Base-by-base conservation (phyloP, 1,284 basidiomycete species). In the Chalciporus piperatoides region DNA sequence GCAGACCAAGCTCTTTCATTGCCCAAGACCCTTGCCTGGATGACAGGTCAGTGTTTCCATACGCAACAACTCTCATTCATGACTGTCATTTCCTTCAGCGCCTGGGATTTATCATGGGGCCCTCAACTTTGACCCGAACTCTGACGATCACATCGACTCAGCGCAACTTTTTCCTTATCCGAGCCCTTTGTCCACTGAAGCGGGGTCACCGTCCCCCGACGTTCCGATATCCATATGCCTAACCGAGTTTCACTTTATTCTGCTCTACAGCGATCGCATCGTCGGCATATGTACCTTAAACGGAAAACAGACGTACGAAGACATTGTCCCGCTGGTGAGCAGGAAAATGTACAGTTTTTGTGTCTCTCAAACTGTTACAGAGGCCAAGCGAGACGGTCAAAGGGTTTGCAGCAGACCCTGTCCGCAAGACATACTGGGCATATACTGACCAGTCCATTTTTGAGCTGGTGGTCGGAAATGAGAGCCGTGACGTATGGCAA, bases 401-500 rank as follows among this genome's bases (percentile, higher is more conserved):
- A 21, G 90, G 86, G 0, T 71, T 97, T 19, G 80, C 84, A 4
- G 78, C 86, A 6, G 97, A 99, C 68, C 85, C 90, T 7, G 81
- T 91, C 4, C 83, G 90, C 7, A 84, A 82, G 63, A 98, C 96
- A 4, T 96, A 90, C 61, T 99, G 97, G 97, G 79, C 97, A 2
- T 97, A 90, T 66, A 95, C 96, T 0, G 84, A 92, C 58, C 80
- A 86, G 51, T 90, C 91, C 0, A 80, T 99, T 39, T 94, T 92
- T 60, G 97, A 99, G 63, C 73, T 99, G 15, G 82, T 89, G 12
- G 78, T 93, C 14, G 78, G 78, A 9, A 91, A 96, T 57, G 97
- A 99, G 71, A 90, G 90, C 60, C 82, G 95, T 3, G 90, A 98
- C 63, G 86, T 99, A 6, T 99, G 97, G 97, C 85, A 85, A 54